Evolutionary conservation across 331 rosid species (phyloP), one percentile per base, ranked within the genome.

Genomic region (Ulmus americana): DNA sequence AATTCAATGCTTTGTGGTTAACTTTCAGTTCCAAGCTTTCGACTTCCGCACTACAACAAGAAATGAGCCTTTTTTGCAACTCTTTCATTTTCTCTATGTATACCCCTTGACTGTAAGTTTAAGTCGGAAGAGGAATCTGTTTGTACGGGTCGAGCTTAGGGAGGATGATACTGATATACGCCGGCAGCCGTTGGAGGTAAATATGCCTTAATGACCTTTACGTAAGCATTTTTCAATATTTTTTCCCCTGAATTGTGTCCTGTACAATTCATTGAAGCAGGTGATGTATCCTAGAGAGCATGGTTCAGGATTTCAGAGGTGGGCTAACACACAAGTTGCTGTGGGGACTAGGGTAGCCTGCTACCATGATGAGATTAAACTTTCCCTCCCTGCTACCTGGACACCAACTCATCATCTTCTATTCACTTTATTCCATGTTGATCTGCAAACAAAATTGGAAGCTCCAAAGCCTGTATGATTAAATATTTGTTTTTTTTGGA

Each of bases 51-150:
- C 96, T 40, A 89, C 94, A 28, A 79, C 88, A 8, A 94, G 97
- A 78, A 94, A 89, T 13, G 90, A 89, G 90, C 98, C 98, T 18
- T 94, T 89, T 83, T 78, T 83, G 88, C 97, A 94, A 88, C 98
- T 94, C 75, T 94, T 89, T 85, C 97, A 94, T 81, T 94, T 92
- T 65, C 90, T 94, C 35, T 94, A 85, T 76, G 91, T 87, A 64
- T 89, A 94, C 81, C 98, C 98, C 45, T 63, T 84, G 95, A 84
- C 90, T 62, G 87, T 94, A 80, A 85, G 89, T 81, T 87, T 94
- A 83, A 84, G 95, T 80, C 91, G 98, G 83, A 94, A 94, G 88
- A 87, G 86, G 79, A 94, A 94, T 84, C 77, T 89, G 79, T 94
- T 94, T 77, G 74, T 94, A 58, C 84, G 95, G 64, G 79, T 85